Conservation (phyloP, 257 asterid genomes). For the Salvia splendens region DNA sequence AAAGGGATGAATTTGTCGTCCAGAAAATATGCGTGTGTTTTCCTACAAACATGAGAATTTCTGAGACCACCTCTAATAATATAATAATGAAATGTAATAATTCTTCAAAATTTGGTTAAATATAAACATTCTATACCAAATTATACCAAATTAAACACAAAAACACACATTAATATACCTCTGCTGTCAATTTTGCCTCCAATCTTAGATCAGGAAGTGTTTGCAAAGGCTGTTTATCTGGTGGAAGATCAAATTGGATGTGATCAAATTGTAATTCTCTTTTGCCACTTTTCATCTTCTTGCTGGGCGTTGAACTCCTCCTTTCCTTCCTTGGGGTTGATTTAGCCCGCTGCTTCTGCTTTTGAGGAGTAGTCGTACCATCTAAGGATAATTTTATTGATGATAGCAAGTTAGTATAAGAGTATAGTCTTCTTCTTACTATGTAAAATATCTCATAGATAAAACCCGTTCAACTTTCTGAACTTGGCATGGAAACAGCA, state of each 20-base stretch:
- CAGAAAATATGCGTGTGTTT: constrained; percentile 78
- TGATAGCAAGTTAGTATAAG: constrained; percentile 27
- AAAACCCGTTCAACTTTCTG: constrained; percentile 9
- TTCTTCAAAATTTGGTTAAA: constrained; percentile 11
- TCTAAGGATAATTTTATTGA: constrained; percentile 29
- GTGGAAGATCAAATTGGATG: constrained; percentile 48
- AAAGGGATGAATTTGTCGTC: constrained; percentile 90
- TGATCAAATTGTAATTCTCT: constrained; percentile 38
- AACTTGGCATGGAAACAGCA: constrained; percentile 35
- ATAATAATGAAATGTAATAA: constrained; percentile 8
- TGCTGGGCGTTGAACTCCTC: constrained; percentile 53
- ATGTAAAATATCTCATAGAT: constrained; percentile 13
- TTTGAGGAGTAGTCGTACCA: constrained; percentile 60
- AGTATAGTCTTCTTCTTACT: constrained; percentile 3
- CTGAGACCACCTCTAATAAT: constrained; percentile 13
- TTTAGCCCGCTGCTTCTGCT: constrained; percentile 31
- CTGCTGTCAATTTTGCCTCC: constrained; percentile 81
- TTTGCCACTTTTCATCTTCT: constrained; percentile 47
- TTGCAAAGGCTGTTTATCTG: constrained; percentile 48
- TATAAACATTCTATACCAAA: constrained; percentile 18
- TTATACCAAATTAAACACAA: constrained; percentile 11
- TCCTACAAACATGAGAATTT: constrained; percentile 57
- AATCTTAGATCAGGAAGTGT: constrained; percentile 69
- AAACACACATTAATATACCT: constrained; percentile 49
- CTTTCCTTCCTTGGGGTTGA: constrained; percentile 64